These are phyloP conservation scores for Ophiocordyceps sinensis DNA, from an alignment of 2,329 filamentous ascomycete species.

Conservation along the genomic window DNA sequence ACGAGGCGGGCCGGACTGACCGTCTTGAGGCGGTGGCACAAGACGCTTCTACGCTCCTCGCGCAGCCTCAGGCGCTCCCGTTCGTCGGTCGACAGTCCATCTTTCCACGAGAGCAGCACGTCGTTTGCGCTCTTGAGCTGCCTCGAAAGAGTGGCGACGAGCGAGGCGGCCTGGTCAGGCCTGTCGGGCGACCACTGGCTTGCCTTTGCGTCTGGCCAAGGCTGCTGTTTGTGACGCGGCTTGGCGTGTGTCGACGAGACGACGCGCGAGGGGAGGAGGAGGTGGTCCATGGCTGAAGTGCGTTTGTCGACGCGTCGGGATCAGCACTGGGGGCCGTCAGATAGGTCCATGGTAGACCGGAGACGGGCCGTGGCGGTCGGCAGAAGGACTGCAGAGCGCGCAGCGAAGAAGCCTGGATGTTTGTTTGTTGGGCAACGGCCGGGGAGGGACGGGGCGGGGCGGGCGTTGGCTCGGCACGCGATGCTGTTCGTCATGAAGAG, in stretches of 20 bases:
- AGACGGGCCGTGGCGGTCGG: no score
- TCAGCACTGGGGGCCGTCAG: not conserved
- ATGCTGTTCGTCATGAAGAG: no score
- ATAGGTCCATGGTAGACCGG: no score
- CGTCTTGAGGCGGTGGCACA: conserved; percentile 51
- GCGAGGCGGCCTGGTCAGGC: not conserved
- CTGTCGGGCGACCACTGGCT: not conserved
- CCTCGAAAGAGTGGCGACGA: conserved; percentile 13
- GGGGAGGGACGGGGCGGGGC: no score
- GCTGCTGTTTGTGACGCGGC: conserved; percentile 4
- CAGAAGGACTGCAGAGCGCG: no score
- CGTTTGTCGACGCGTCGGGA: not conserved
- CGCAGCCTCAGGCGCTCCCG: conserved; percentile 28
- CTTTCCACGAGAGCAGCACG: conserved; percentile 30
- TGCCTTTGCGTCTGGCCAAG: conserved; percentile 8
- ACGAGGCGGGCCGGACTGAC: conserved; percentile 24
- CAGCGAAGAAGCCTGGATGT: no score
- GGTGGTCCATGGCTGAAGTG: conserved; percentile 10
- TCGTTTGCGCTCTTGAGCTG: conserved; percentile 25
- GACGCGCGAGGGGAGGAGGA: conserved; percentile 11
- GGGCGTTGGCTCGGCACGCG: no score
- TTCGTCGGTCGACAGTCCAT: conserved; percentile 37
- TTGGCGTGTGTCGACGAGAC: conserved; percentile 9
- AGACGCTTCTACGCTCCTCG: conserved; percentile 47
- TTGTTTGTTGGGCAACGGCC: no score